These are phyloP conservation scores for Helotiales sp. DNA, from an alignment of 2,329 filamentous ascomycete species.

Conservation along the genomic window DNA sequence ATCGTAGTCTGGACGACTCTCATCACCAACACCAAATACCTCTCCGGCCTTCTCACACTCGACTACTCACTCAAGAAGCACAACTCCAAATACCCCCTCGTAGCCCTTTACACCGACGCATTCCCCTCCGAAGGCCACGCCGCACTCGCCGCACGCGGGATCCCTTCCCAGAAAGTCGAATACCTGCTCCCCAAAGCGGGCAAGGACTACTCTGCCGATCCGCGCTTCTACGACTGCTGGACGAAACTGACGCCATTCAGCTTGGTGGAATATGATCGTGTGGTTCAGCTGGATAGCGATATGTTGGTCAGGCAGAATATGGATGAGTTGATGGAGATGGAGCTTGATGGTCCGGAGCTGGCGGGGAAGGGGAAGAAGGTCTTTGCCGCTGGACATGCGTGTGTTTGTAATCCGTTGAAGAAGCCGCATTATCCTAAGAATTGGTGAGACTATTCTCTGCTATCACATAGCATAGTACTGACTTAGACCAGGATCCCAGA, in stretches of 20 bases:
- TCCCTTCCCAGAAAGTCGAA: slow-evolving; percentile 71
- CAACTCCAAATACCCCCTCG: slow-evolving; percentile 73
- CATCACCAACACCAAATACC: slow-evolving; percentile 83
- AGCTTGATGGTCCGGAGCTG: slow-evolving; percentile 64
- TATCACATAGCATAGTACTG: background rate
- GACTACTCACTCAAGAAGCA: slow-evolving; percentile 73
- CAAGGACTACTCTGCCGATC: slow-evolving; percentile 74
- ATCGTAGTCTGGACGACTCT: slow-evolving; percentile 81
- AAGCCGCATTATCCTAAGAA: slow-evolving; percentile 78
- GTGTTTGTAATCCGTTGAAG: slow-evolving; percentile 81
- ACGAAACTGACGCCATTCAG: slow-evolving; percentile 82
- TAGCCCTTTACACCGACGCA: slow-evolving; percentile 81
- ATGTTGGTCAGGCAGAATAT: slow-evolving; percentile 86
- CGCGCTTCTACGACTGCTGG: slow-evolving; percentile 90
- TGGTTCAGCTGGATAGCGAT: slow-evolving; percentile 86
- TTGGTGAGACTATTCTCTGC: slow-evolving; percentile 57
- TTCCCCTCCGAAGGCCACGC: slow-evolving; percentile 71
- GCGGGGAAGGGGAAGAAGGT: slow-evolving; percentile 62
- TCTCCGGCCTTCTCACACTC: slow-evolving; percentile 81
- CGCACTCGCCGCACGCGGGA: slow-evolving; percentile 71
- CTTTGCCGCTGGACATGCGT: slow-evolving; percentile 84
- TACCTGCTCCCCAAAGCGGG: slow-evolving; percentile 72
- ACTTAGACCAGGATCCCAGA: slow-evolving; percentile 47
- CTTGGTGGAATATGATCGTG: slow-evolving; percentile 74
- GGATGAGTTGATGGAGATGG: slow-evolving; percentile 89